phyloP scores from a whole-genome alignment of 2,329 filamentous ascomycete genomes.

The Fusarium falciforme region DNA sequence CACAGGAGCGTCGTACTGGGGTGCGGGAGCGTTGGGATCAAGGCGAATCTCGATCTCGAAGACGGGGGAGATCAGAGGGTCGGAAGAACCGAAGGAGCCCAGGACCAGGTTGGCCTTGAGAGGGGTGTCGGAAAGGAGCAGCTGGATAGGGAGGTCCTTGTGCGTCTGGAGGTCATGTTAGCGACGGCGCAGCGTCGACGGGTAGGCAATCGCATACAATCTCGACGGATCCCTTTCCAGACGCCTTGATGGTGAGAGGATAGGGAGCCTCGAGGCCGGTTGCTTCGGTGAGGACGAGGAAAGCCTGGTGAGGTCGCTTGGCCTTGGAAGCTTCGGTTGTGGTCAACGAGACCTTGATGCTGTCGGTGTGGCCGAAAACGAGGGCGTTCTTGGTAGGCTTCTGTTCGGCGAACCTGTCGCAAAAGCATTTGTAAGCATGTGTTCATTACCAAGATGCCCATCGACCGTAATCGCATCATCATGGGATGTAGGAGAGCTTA shows the following conservation, averaged over 20 bases:
- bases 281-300: conserved; percentile 83
- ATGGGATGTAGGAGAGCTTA: conserved; percentile 54
- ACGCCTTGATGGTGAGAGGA: conserved; percentile 85
- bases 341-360: conserved; percentile 85
- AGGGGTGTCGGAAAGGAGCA: conserved; percentile 74
- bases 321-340: conserved; percentile 81
- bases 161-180: conserved; percentile 71
- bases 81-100: conserved; percentile 83
- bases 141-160: conserved; percentile 87
- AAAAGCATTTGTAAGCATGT: conserved; percentile 36
- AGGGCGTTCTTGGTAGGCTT: conserved; percentile 73
- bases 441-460: not conserved
- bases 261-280: conserved; percentile 89
- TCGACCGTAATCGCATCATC: conserved; percentile 17
- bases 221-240: conserved; percentile 85
- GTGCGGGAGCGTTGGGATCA: conserved; percentile 70
- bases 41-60: conserved; percentile 79
- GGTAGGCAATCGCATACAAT: conserved; percentile 69
- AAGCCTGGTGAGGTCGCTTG: conserved; percentile 93
- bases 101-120: conserved; percentile 86
- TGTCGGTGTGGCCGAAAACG: conserved; percentile 74
- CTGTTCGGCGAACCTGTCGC: conserved; percentile 66
- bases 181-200: conserved; percentile 8
- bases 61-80: conserved; percentile 73
- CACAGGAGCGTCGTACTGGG: conserved; percentile 73